Evolutionary conservation across 2,329 filamentous ascomycete genomes (phyloP), one percentile per base, ranked within the genome.

Genomic region (Penicillium capsulatum): DNA sequence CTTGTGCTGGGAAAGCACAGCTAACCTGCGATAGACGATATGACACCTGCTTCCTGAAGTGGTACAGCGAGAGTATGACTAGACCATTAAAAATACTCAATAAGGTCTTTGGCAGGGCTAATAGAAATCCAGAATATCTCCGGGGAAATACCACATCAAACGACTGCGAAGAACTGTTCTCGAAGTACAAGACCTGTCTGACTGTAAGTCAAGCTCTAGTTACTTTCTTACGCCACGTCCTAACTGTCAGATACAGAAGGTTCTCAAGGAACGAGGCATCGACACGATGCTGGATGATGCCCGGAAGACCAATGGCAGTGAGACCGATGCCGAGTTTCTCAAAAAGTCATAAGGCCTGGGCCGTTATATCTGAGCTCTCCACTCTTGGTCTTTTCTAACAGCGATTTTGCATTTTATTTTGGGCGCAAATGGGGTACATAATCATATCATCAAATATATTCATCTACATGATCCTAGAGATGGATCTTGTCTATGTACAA

Each of bases 31-130:
- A 22, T 17, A 96, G 90, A 64, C 86, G 83, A 56, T 98, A 98
- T 63, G 92, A 98, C 66, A 90, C 84, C 36, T 98, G 92, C 70
- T 98, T 98, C 64, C 72, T 98, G 50, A 97, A 95, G 70, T 98
- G 92, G 92, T 98, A 98, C 67, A 96, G 90, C 62, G 92, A 98
- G 69, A 97, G 92, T 96, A 74, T 19, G 50, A 17, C 37, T 35
- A 11, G n/a, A 4, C 26, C 13, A 24, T 24, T 24, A 24, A 24
- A 24, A 11, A 11, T 24, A 24, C 11, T 24, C 22, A 24, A 24
- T 7, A 17, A 13, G n/a, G n/a, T n/a, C n/a, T n/a, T n/a, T n/a
- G n/a, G n/a, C n/a, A n/a, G n/a, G n/a, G 34, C 50, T 38, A 11
- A 33, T 33, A 20, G 8, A 19, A 38, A 22, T 28, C 6, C 50